Conservation (phyloP, 257 asterid genomes). For the Asclepias syriaca region DNA sequence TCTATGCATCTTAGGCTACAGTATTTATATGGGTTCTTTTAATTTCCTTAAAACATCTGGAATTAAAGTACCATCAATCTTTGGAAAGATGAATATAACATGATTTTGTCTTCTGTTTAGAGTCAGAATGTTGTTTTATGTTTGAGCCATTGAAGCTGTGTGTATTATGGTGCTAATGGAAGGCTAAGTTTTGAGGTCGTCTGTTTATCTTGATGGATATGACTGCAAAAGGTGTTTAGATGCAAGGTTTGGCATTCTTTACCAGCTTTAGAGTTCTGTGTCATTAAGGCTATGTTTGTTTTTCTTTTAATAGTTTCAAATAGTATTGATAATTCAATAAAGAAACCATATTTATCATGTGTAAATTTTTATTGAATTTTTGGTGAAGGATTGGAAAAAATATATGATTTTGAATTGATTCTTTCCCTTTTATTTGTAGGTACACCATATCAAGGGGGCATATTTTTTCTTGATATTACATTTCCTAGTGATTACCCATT, state of each 20-base stretch:
- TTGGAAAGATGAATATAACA: not conserved
- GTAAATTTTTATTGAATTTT: not conserved
- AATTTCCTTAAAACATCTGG: not conserved
- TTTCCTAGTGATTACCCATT: conserved; percentile 85
- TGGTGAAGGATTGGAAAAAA: not conserved
- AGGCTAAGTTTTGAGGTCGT: not conserved
- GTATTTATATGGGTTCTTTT: not conserved
- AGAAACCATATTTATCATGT: not conserved
- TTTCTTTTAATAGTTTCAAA: not conserved
- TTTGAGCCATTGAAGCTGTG: not conserved
- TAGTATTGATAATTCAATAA: not conserved
- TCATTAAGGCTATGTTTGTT: not conserved
- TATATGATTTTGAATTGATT: not conserved
- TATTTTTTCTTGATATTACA: conserved; percentile 81
- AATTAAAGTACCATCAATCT: not conserved
- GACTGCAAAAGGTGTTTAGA: not conserved
- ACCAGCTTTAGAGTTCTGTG: not conserved
- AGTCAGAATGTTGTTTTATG: not conserved
- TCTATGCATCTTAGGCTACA: not conserved
- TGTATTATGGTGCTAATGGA: not conserved
- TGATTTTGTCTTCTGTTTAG: not conserved
- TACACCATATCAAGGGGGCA: conserved; percentile 91
- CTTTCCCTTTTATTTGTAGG: conserved; percentile 41
- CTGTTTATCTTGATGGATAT: not conserved
- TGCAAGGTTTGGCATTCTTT: not conserved